Evolutionary conservation across 1,139 yeast genomes (phyloP), one percentile per base, ranked within the genome.

Genomic region (Kodamaea anthophila): DNA sequence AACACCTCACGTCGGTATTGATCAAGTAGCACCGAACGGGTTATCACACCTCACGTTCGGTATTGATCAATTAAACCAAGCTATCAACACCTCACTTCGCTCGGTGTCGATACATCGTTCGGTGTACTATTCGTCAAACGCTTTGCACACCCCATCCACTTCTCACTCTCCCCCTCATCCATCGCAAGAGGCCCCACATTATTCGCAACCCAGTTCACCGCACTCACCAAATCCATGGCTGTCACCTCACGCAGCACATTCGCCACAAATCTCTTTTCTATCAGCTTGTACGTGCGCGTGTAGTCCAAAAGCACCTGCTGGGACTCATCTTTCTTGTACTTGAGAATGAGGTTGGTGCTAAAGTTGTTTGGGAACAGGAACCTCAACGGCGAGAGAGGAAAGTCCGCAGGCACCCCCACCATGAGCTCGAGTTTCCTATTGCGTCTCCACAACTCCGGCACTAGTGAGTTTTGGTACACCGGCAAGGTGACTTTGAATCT

Each of bases 181-280:
- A 44, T 31, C 29, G 58, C 44, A 32, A 58, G 56, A 10, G 36
- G 32, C 2, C 47, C 50, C 26, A 59, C 34, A 32, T 59, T 49
- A 29, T 57, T 58, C 5, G 49, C 41, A 14, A 61, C 35, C 44
- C 56, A 57, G 37, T 60, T 61, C 25, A 60, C 35, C 9, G 42
- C 40, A 9, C 42, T 40, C 10, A 58, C 46, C 13, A 60, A 40
- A 34, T 39, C 47, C 4, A 37, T 27, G 7, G 43, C 30, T 1
- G 37, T 40, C 7, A 34, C 37, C 34, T 49, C 49, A 8, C 38
- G 33, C 23, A 37, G 43, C 5, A 25, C 27, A 7, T 34, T 18
- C 2, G 40, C 35, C 15, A 61, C 39, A 13, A 34, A 25, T 24
- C 52, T 54, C 27, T 35, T 38, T 33, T 60, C 66, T 15, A 43